Base-by-base conservation (phyloP, 2,329 filamentous ascomycete genomes). In the Aspergillus fijiensis region DNA sequence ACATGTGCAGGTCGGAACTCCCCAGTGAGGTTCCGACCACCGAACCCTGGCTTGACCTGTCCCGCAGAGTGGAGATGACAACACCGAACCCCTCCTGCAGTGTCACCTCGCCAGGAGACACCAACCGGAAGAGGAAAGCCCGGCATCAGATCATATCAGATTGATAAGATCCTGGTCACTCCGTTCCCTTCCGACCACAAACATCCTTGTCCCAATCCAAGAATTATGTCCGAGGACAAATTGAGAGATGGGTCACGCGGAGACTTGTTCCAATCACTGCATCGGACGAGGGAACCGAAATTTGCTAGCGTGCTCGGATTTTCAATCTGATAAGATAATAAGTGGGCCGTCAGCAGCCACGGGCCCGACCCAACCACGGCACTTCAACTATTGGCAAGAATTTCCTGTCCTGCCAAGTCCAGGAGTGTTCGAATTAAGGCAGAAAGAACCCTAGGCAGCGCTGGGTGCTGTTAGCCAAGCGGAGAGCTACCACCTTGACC, bases 91-190 rank as follows among this genome's bases (percentile, higher is more conserved):
- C 51, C 42, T 55, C 39, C 42, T 48, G 39, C 29, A 27, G 12
- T 19, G 39, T 27, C 27, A 23, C 23, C 11, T 12, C 14, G 52
- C 39, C 39, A n/a, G 9, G 16, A 31, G 11, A 25, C 45, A 21
- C 25, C 53, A 55, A 23, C 45, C 53, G 53, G 53, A 27, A 55
- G 29, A 47, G 53, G 53, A 16, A 55, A 35, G 19, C 42, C 53
- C 53, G 53, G 10, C 53, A 49, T 55, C 53, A 48, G 45, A 55
- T 55, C 42, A 55, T 55, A 49, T 55, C 42, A 48, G 53, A 55
- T 55, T 49, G 53, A 55, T 55, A 49, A 55, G 53, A 48, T 47
- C 19, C 5, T 27, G 53, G 35, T 48, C 52, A 35, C 14, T 42
- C 16, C 39, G 16, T 42, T 14, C 5, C 14, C 39, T 42, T 7